Evolutionary conservation across 106 monocot genomes (phyloP), one percentile per base, ranked within the genome.

Genomic region (Platanthera guangdongensis): DNA sequence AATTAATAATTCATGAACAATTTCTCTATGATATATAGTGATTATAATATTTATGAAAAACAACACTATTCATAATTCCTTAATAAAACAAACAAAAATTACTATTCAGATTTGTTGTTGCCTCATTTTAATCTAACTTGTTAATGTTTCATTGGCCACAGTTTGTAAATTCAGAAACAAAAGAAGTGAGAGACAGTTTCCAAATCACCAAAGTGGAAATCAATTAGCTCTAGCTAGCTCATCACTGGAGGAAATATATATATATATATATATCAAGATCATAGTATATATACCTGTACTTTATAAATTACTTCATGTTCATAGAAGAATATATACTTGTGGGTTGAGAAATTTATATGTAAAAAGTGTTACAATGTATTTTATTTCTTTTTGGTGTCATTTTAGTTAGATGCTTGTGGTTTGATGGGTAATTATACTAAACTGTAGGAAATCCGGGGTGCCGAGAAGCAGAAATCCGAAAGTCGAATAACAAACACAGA

Each of bases 81-180:
- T 39, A 39, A 39, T 2, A 39, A 39, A 39, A 39, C 39, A 39
- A 39, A 3, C 2, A 39, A 39, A 39, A 39, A 39, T 39, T 39
- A 39, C 39, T 39, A 39, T 39, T 39, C 39, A 39, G 3, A 39
- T 39, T 39, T 39, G 39, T 39, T 39, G 3, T 39, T 39, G 39
- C 39, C 39, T 62, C 46, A 5, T 63, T 55, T 47, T 12, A 25
- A 3, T 48, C 59, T 39, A 32, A 54, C 48, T 76, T 59, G 0
- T 49, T 63, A 1, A 19, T 77, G 47, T 60, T 59, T 73, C 10
- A 13, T 50, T 72, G 32, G 9, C 50, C 18, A 50, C 74, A 80
- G 80, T 75, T 80, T 80, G 67, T 80, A 15, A 80, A 75, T 49
- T 80, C 80, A 67, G 75, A 74, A 46, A 80, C 80, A 50, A 68